phyloP scores from a whole-genome alignment of 202 grass and related monocot species.

The Digitaria exilis region DNA sequence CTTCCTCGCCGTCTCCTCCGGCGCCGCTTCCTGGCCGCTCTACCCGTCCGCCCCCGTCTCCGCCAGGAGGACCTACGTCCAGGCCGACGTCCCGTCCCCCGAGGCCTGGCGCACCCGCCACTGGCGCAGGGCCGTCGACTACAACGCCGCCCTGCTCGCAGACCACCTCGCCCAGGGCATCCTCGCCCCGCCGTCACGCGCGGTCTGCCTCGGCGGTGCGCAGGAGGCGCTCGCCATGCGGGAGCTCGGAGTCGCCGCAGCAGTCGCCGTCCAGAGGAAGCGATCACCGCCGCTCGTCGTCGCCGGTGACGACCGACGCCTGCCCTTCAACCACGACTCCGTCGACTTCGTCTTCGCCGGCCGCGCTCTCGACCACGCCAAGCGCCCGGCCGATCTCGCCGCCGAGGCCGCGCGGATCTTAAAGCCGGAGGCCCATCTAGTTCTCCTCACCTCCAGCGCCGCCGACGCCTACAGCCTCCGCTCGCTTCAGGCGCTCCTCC shows the following conservation, averaged over 20 bases:
- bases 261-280: conserved; percentile 63
- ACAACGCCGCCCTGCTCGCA: conserved; percentile 59
- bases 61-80: background rate
- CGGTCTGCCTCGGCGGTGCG: conserved; percentile 61
- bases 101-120: conserved; percentile 72
- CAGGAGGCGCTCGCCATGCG: conserved; percentile 72
- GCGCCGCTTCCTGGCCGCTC: conserved; percentile 1
- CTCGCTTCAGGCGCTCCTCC: conserved; percentile 61
- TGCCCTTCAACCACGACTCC: conserved; percentile 50
- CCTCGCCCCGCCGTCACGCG: conserved; percentile 39
- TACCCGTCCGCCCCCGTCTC: background rate
- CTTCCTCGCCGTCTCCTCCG: conserved; percentile 36
- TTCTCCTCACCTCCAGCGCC: conserved; percentile 70
- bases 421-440: conserved; percentile 57
- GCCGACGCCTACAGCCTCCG: conserved; percentile 64
- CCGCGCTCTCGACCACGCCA: conserved; percentile 57
- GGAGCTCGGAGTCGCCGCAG: conserved; percentile 66
- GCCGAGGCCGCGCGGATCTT: conserved; percentile 64
- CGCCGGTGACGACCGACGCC: conserved; percentile 39
- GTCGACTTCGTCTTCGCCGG: conserved; percentile 75
- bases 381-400: conserved; percentile 56
- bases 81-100: conserved; percentile 29
- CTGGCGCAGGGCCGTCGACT: conserved; percentile 64
- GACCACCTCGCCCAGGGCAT: conserved; percentile 53
- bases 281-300: conserved; percentile 57